Evolutionary conservation across 2,329 filamentous ascomycete genomes (phyloP).

Genomic region (Trichoderma cornu-damae): DNA sequence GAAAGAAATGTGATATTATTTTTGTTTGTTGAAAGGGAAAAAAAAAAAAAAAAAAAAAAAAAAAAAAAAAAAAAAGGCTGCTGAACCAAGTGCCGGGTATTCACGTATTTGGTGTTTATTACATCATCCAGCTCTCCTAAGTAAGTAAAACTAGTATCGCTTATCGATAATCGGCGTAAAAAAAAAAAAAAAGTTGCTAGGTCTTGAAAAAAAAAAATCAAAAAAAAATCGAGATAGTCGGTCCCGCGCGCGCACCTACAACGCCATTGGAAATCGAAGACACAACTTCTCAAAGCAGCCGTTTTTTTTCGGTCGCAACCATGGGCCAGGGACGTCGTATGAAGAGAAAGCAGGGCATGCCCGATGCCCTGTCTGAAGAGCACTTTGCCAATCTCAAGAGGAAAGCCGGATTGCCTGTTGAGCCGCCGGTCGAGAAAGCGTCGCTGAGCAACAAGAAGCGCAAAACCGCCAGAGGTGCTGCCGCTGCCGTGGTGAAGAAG

Average conservation of each 20-base stretch:
- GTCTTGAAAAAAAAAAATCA: constrained; percentile 5
- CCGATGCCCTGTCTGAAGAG: constrained; percentile 74
- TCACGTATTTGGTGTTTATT: constrained; percentile 2
- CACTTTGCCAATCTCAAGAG: constrained; percentile 76
- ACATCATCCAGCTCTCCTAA: constrained; percentile 4
- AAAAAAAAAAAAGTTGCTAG: constrained; percentile 24
- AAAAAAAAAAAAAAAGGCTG: too few species aligned
- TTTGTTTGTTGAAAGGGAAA: too few species aligned
- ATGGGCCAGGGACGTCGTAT: constrained; percentile 92
- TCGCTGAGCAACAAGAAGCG: constrained; percentile 61
- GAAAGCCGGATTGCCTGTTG: constrained; percentile 68
- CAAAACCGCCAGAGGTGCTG: constrained; percentile 31
- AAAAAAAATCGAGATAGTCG: too few species aligned
- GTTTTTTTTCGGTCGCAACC: constrained; percentile 31
- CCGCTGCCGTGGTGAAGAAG: constrained; percentile 28
- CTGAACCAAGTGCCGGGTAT: background rate
- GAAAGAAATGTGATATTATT: too few species aligned
- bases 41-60: too few species aligned
- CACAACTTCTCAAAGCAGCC: background rate
- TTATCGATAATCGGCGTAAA: constrained; percentile 20
- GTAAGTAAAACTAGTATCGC: background rate
- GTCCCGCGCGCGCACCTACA: background rate
- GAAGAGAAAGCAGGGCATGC: constrained; percentile 82
- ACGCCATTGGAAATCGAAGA: constrained; percentile 8
- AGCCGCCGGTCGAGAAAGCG: constrained; percentile 44